phyloP scores from a whole-genome alignment of 768 basidiomycete species.

The Leccinum longicurvipes region DNA sequence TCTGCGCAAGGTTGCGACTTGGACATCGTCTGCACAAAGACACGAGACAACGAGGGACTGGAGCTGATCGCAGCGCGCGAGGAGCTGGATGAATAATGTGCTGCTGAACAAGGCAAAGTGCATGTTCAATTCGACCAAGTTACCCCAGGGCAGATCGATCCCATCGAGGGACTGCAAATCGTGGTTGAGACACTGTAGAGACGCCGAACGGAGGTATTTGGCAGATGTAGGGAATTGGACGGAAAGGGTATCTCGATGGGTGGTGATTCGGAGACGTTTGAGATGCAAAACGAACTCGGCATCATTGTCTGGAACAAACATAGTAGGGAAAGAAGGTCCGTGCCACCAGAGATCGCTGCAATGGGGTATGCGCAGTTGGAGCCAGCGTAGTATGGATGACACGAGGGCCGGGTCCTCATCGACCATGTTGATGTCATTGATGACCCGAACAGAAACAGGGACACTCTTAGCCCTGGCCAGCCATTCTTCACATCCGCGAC shows the following conservation, averaged over 20 bases:
- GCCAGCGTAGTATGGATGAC: conserved; percentile 17
- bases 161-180: conserved; percentile 23
- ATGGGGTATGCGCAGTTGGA: conserved; percentile 19
- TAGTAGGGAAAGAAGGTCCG: conserved; percentile 22
- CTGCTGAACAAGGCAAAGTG: conserved; percentile 27
- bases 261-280: conserved; percentile 21
- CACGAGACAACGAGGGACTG: conserved; percentile 22
- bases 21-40: conserved; percentile 20
- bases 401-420: conserved; percentile 1
- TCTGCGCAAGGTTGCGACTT: conserved; percentile 7
- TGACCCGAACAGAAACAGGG: conserved; percentile 22
- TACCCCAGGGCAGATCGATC: conserved; percentile 27
- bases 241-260: conserved; percentile 10
- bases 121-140: conserved; percentile 24
- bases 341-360: conserved; percentile 33
- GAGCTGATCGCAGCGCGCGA: conserved; percentile 21
- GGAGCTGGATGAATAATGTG: conserved; percentile 20
- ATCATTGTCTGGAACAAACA: conserved; percentile 11
- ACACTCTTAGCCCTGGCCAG: conserved; percentile 29
- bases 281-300: conserved; percentile 4
- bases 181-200: conserved; percentile 18
- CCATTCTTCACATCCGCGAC: conserved; percentile 25
- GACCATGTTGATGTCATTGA: conserved; percentile 22
- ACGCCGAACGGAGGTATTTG: conserved; percentile 16
- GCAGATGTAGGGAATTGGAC: conserved; percentile 17